phyloP scores from a whole-genome alignment of 1,284 basidiomycete genomes.

The Ceratobasidium sp. region DNA sequence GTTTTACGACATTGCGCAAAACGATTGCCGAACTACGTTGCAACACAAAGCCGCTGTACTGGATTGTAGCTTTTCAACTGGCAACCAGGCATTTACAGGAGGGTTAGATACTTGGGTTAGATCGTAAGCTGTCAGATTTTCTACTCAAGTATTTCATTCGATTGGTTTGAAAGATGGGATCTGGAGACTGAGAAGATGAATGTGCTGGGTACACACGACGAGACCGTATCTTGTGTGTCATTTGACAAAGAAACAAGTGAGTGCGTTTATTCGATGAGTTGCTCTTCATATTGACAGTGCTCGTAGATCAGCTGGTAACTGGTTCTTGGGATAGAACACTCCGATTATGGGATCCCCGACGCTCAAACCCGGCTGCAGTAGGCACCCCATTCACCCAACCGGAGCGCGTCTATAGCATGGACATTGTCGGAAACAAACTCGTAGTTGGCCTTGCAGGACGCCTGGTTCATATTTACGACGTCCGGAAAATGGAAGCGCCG shows the following conservation, averaged over 20 bases:
- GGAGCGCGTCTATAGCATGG: slow-evolving; percentile 84
- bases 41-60: slow-evolving; percentile 79
- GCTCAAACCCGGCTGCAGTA: slow-evolving; percentile 58
- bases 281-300: slow-evolving; percentile 49
- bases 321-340: slow-evolving; percentile 91
- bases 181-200: slow-evolving; percentile 65
- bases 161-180: slow-evolving; percentile 57
- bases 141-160: neutral
- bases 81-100: slow-evolving; percentile 70
- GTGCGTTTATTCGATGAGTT: slow-evolving; percentile 44
- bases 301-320: slow-evolving; percentile 72
- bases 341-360: slow-evolving; percentile 84
- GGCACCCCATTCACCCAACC: slow-evolving; percentile 70
- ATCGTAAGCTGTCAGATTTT: slow-evolving; percentile 56
- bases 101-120: slow-evolving; percentile 76
- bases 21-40: slow-evolving; percentile 73
- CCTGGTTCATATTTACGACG: slow-evolving; percentile 85
- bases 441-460: slow-evolving; percentile 92
- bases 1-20: slow-evolving; percentile 68
- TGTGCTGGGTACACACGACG: slow-evolving; percentile 69
- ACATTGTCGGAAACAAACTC: slow-evolving; percentile 72
- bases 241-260: slow-evolving; percentile 62
- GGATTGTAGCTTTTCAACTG: slow-evolving; percentile 66
- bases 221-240: slow-evolving; percentile 68
- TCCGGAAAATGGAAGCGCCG: slow-evolving; percentile 65